Percentiles rank a stretch among this genome's conserved stretches.
These are phyloP conservation scores for Grammothele lineata DNA, from an alignment of 768 basidiomycete species.

Conservation along the genomic window DNA sequence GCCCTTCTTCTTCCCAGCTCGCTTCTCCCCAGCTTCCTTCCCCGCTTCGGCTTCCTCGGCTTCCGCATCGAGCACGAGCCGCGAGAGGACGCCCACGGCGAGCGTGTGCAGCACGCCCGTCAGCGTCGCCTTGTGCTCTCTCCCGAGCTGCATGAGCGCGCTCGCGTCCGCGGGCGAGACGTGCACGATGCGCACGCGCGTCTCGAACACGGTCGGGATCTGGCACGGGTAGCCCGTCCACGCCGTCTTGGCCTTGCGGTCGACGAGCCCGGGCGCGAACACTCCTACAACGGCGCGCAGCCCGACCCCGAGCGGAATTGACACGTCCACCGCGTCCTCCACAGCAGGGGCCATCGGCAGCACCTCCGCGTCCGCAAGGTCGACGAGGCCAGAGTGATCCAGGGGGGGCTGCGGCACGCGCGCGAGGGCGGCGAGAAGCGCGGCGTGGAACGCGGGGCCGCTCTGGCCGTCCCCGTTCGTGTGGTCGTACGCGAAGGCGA, in stretches of 20 bases:
- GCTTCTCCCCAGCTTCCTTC: too few relatives aligned
- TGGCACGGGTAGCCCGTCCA: constrained; percentile 32
- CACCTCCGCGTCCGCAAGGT: neutral
- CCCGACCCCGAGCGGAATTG: constrained; percentile 26
- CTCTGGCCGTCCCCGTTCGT: constrained; percentile 38
- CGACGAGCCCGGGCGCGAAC: constrained; percentile 25
- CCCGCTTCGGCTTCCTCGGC: too few relatives aligned
- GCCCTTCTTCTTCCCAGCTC: too few relatives aligned
- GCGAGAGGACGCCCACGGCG: constrained; percentile 26
- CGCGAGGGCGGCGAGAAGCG: constrained; percentile 20
- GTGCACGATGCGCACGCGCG: constrained; percentile 26
- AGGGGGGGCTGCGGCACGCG: too few relatives aligned
- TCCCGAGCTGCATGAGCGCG: constrained; percentile 23
- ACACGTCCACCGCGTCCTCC: constrained; percentile 25
- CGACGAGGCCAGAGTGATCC: too few relatives aligned
- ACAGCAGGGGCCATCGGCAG: constrained; percentile 23
- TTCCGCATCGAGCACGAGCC: too few relatives aligned
- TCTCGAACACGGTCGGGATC: constrained; percentile 14
- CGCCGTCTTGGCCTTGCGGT: constrained; percentile 20
- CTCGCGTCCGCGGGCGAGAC: constrained; percentile 21
- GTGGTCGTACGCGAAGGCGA: constrained; percentile 36
- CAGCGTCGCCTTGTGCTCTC: constrained; percentile 29
- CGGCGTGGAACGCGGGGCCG: constrained; percentile 33
- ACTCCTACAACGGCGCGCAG: constrained; percentile 19
- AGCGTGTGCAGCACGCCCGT: constrained; percentile 30